These are phyloP conservation scores for Delonix regia DNA, from an alignment of 306 rosid genomes.

Conservation along the genomic window DNA sequence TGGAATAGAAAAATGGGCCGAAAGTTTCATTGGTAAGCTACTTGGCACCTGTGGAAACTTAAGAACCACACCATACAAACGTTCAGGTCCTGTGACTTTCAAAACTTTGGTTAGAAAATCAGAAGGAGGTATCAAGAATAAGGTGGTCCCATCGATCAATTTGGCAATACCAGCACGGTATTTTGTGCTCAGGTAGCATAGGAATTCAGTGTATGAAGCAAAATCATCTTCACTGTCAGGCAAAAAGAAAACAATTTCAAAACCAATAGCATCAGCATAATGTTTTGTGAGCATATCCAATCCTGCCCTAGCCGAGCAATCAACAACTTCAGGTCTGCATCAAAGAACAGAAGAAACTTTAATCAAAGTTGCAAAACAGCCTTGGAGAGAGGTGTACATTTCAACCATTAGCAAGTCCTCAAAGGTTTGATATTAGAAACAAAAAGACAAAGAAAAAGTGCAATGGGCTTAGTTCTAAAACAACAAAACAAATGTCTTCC, in stretches of 20 bases:
- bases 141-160: constrained; percentile 82
- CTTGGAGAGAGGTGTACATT: not conserved
- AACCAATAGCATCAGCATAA: constrained; percentile 92
- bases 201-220: constrained; percentile 97
- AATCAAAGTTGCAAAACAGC: constrained; percentile 22
- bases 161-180: constrained; percentile 99
- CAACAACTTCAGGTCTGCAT: constrained; percentile 92
- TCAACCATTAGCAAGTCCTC: not conserved
- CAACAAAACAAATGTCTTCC: no score
- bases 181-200: constrained; percentile 85
- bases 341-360: constrained; percentile 40
- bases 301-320: constrained; percentile 99
- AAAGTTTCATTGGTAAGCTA: constrained; percentile 56
- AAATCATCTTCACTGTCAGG: constrained; percentile 98
- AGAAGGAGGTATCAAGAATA: constrained; percentile 97
- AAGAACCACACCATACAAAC: constrained; percentile 95
- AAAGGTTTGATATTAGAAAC: no score
- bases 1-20: constrained; percentile 57
- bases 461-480: not conserved
- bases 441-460: not conserved
- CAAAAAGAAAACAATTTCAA: constrained; percentile 89
- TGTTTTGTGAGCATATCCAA: constrained; percentile 89
- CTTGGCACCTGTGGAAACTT: constrained; percentile 73
- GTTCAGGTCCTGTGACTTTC: constrained; percentile 94
- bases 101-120: constrained; percentile 83